These are phyloP conservation scores for Trypanosoma mega DNA, from an alignment of 208 protist species.

Conservation along the genomic window DNA sequence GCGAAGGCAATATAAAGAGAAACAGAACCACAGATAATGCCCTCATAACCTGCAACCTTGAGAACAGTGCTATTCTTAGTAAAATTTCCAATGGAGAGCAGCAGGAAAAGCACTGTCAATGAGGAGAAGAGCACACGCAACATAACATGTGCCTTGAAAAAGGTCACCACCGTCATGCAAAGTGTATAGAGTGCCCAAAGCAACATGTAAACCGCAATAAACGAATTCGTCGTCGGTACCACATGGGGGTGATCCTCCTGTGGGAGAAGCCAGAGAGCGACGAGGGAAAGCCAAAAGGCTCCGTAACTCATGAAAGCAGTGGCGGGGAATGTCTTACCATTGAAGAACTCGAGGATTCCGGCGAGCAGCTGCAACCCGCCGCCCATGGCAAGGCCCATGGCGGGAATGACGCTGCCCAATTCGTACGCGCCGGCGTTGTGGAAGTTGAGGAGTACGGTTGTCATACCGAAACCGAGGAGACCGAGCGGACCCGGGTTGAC, in stretches of 20 bases:
- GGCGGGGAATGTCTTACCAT: neutral
- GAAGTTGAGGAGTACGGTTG: conserved; percentile 11
- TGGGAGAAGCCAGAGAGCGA: conserved; percentile 1
- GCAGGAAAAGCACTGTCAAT: neutral
- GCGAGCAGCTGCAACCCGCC: conserved; percentile 4
- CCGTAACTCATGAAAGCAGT: conserved; percentile 10
- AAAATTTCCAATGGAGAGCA: neutral
- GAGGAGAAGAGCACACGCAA: conserved; percentile 1
- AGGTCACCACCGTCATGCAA: conserved; percentile 6
- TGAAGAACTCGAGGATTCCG: conserved; percentile 7
- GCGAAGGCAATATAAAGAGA: conserved; percentile 11
- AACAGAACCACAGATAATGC: neutral
- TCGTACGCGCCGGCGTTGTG: conserved; percentile 13
- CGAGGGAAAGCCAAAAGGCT: conserved; percentile 12
- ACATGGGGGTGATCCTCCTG: neutral
- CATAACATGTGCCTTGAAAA: neutral
- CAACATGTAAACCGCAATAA: conserved; percentile 19
- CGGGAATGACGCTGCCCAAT: neutral
- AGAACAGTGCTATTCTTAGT: neutral
- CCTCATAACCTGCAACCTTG: conserved; percentile 1
- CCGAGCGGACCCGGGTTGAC: conserved; percentile 7
- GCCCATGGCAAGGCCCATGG: conserved; percentile 2
- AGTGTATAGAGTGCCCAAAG: conserved; percentile 23
- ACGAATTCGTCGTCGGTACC: conserved; percentile 7
- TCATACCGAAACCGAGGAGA: conserved; percentile 6